Evolutionary conservation across 108 stramenopile genomes (phyloP), one percentile per base, ranked within the genome.

Genomic region (Parietichytrium sp.): DNA sequence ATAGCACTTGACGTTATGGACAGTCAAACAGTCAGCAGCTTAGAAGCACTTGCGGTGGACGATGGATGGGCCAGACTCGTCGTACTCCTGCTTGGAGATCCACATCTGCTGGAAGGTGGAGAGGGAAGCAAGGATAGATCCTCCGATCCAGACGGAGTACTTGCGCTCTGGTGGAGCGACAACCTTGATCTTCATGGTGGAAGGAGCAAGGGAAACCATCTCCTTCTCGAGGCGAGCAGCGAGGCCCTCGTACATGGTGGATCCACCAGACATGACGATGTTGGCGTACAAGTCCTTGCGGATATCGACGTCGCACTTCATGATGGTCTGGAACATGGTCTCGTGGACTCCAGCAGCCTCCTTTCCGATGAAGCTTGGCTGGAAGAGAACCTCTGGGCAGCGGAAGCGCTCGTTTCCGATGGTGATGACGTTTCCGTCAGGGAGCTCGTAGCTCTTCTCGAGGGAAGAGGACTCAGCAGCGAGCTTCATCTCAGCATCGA

Each of bases 241-340:
- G 88, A 99, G 98, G 85, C 97, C 97, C 29, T 97, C 96, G 94
- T 95, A 99, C 98, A 90, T 91, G 51, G 90, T 90, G 38, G 90
- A 90, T 48, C 90, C 90, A 72, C 90, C 90, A 18, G 90, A 91
- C 78, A 91, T 83, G 13, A 91, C 90, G 78, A 91, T 88, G 86
- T 91, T 91, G 82, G 85, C 55, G 84, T 91, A 91, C 4, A 91
- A 88, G 61, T 91, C 88, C 93, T 96, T 96, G 83, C 98, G 94
- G 88, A 99, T 97, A 88, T 99, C 98, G 55, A 99, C 96, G 90
- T 97, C 96, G 87, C 98, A 99, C 93, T 96, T 97, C 98, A 99
- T 97, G 89, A 99, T 96, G 79, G 98, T 97, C 86, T 97, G 93
- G 94, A 97, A 97, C 80, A 95, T 96, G 78, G 93, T 93, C 86